Conservation (phyloP, 2,329 filamentous ascomycete species). For the Trichoderma pleuroti region DNA sequence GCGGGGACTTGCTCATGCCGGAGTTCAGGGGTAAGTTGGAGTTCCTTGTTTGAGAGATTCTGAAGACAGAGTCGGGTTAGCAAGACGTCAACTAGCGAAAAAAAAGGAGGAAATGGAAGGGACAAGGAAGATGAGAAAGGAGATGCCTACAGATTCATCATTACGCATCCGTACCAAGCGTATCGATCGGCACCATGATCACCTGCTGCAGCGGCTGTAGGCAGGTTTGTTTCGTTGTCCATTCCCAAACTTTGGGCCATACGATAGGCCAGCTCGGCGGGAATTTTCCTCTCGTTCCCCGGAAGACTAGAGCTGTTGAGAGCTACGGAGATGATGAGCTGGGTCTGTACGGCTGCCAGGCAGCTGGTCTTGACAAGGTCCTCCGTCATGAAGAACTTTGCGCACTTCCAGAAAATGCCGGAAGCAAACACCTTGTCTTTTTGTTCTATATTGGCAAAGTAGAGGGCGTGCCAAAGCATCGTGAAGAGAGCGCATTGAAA, state of each 20-base stretch:
- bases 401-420: constrained; percentile 33
- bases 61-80: not conserved
- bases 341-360: constrained; percentile 39
- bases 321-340: constrained; percentile 38
- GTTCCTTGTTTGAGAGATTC: not conserved
- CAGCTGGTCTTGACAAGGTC: constrained; percentile 35
- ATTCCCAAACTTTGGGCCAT: constrained; percentile 41
- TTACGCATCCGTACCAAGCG: constrained; percentile 40
- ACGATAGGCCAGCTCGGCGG: constrained; percentile 40
- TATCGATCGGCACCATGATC: constrained; percentile 32
- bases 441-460: constrained; percentile 35
- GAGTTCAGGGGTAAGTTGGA: not conserved
- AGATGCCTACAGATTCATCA: constrained; percentile 34
- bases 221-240: constrained; percentile 29
- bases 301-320: constrained; percentile 41
- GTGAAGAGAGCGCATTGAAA: constrained; percentile 42
- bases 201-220: not conserved
- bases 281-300: constrained; percentile 40
- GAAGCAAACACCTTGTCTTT: constrained; percentile 24
- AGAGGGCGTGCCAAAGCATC: constrained; percentile 41
- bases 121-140: not conserved
- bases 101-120: not conserved
- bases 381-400: constrained; percentile 31
- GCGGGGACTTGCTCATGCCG: not conserved
- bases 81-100: not conserved